Base-by-base conservation (phyloP, 2,329 filamentous ascomycete species). In the Sclerotinia borealis region DNA sequence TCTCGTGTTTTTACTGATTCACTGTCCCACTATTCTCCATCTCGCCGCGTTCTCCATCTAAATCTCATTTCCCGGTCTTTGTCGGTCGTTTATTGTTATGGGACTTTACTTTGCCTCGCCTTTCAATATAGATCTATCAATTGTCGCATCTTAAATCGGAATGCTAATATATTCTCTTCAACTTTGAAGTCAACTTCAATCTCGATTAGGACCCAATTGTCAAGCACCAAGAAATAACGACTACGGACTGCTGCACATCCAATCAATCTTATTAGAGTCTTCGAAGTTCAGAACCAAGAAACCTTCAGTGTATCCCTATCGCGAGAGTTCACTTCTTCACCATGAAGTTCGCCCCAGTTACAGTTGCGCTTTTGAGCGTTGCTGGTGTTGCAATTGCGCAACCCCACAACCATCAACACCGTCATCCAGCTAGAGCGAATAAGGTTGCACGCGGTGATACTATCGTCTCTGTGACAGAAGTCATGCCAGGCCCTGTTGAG, bases 331-430 rank as follows among this genome's bases (percentile, higher is more conserved):
- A 49, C 68, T 72, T 71, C 69, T 72, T 72, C 70, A 73, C 69
- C 68, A 75, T 75, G 73, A 75, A 74, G 72, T 68, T 73, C 63
- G 64, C 66, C 56, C 43, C 48, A 50, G 51, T 73, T 52, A 70
- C 45, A n/a, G 59, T 61, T 25, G 60, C 70, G 59, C 65, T 75
- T 34, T 59, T 75, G 11, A 63, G 71, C 66, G 72, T 70, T 36
- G 81, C 80, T 65, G 78, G 77, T 50, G 77, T 83, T 61, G 82
- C 79, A 63, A 79, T 80, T 58, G 87, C 87, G 36, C 81, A 86
- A 71, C 82, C 84, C 56, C 82, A 85, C 72, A 76, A 78, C 50
- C 85, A 89, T 74, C 76, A 78, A 65, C 86, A 88, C 74, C 80
- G 80, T 70, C 85, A 86, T 74, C 81, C 79, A 70, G 82, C 79